Percentiles rank a stretch among this genome's conserved stretches.
These are phyloP conservation scores for Pharnaceum exiguum DNA, from an alignment of 148 eudicot genomes.

Conservation along the genomic window DNA sequence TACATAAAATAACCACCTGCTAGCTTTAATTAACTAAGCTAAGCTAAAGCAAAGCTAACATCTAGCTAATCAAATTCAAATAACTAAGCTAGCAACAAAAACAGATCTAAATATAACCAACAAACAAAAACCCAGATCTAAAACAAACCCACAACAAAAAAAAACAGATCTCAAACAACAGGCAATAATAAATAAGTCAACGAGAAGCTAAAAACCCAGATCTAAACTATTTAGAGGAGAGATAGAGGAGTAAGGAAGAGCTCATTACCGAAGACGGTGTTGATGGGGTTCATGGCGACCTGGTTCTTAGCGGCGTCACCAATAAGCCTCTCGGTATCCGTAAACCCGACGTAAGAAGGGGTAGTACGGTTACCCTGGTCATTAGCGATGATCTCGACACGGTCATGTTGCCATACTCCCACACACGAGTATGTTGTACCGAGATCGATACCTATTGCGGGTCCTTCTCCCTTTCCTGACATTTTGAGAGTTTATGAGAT, in stretches of 20 bases:
- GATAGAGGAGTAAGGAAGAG: neutral
- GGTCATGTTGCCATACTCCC: constrained; percentile 18
- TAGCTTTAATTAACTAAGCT: too few species aligned
- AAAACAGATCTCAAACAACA: neutral
- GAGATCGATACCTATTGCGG: constrained; percentile 20
- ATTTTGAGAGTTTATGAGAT: neutral
- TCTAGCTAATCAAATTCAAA: too few species aligned
- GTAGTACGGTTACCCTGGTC: constrained; percentile 24
- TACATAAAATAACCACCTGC: too few species aligned
- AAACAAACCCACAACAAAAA: neutral
- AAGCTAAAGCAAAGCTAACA: too few species aligned
- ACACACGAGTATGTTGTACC: constrained; percentile 21
- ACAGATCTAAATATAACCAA: neutral
- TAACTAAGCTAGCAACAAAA: neutral
- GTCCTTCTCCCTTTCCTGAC: constrained; percentile 12
- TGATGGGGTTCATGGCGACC: constrained; percentile 14
- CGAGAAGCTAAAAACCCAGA: neutral
- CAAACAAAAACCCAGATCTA: neutral
- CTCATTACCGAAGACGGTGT: constrained; percentile 23
- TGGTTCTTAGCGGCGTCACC: constrained; percentile 11
- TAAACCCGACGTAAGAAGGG: constrained; percentile 23
- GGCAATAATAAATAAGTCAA: neutral
- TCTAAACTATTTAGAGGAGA: neutral
- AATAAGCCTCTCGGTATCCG: constrained; percentile 5
- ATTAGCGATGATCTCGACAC: constrained; percentile 22